These are phyloP conservation scores for Strigomonas galati DNA, from an alignment of 208 protist genomes.

Conservation along the genomic window DNA sequence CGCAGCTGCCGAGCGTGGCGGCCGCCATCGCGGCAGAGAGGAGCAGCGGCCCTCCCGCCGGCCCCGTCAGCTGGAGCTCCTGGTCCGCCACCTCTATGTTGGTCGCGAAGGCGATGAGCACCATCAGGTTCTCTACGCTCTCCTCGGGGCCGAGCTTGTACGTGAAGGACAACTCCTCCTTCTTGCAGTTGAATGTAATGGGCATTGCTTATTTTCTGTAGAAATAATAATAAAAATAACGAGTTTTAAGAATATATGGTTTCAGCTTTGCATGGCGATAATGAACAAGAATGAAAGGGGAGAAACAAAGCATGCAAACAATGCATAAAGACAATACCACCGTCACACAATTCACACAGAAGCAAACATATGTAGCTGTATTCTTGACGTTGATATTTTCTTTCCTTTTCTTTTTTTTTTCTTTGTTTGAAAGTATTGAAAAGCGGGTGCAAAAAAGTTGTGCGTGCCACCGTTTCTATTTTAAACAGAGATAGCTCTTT, in stretches of 20 bases:
- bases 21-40: background rate
- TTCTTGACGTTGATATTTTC: background rate
- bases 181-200: conserved; percentile 3
- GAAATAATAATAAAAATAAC: background rate
- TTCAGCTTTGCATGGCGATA: background rate
- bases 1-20: background rate
- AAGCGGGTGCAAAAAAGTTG: too few relatives aligned
- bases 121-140: conserved; percentile 17
- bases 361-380: background rate
- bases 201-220: background rate
- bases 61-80: background rate
- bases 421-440: too few relatives aligned
- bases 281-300: background rate
- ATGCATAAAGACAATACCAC: too few relatives aligned
- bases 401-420: conserved; percentile 13
- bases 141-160: background rate
- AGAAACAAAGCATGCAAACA: conserved; percentile 8
- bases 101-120: conserved; percentile 9
- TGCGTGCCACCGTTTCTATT: too few relatives aligned
- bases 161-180: background rate
- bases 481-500: too few relatives aligned
- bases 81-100: conserved; percentile 11
- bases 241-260: background rate
- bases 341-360: too few relatives aligned
- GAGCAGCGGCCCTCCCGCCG: background rate